Conservation (phyloP, 495 filamentous ascomycete genomes). For the Arthonia radiata region DNA sequence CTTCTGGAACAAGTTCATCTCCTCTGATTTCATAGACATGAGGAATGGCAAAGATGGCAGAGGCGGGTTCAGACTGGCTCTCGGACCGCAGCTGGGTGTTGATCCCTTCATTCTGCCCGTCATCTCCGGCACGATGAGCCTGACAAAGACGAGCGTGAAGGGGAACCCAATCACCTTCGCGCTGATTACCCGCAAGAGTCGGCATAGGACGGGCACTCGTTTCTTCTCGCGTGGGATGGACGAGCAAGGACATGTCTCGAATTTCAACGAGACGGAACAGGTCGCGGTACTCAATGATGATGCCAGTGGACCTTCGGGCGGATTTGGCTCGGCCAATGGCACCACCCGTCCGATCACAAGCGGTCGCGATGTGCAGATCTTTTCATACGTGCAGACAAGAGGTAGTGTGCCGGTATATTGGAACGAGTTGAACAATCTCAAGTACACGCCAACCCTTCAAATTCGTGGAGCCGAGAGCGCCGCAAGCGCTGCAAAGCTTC, state of each 20-base stretch:
- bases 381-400: constrained; percentile 86
- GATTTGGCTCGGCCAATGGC: constrained; percentile 40
- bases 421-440: constrained; percentile 77
- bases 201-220: constrained; percentile 68
- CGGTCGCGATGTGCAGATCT: constrained; percentile 59
- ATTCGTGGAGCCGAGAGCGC: constrained; percentile 68
- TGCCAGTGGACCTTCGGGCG: constrained; percentile 40
- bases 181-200: constrained; percentile 65
- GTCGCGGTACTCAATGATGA: constrained; percentile 62
- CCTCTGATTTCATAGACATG: constrained; percentile 76
- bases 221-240: constrained; percentile 90
- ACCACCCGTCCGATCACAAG: no score
- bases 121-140: constrained; percentile 84
- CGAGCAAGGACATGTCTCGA: constrained; percentile 77
- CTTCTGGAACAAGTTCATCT: constrained; percentile 92
- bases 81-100: constrained; percentile 43
- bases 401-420: constrained; percentile 88
- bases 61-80: constrained; percentile 11
- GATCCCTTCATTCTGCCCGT: constrained; percentile 90
- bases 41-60: constrained; percentile 20
- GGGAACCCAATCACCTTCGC: constrained; percentile 58
- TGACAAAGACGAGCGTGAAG: constrained; percentile 57
- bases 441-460: constrained; percentile 73
- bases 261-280: constrained; percentile 97
- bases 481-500: constrained; percentile 46